A percentile compares a stretch with the other conserved stretches of the same genome.
phyloP scores from a whole-genome alignment of 148 eudicot species.

The Vaccinium myrtillus region DNA sequence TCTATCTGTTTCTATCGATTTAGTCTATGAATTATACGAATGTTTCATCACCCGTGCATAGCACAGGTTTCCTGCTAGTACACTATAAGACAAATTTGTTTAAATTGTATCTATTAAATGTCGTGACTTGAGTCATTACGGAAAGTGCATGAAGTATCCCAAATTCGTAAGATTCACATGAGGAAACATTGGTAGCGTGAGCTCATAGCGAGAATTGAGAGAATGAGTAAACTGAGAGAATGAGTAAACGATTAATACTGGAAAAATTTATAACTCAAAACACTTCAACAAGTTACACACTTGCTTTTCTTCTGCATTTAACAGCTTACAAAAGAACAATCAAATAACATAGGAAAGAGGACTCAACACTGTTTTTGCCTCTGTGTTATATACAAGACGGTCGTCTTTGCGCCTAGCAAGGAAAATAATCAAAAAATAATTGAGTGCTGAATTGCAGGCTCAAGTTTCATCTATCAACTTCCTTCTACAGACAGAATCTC shows the following conservation, averaged over 20 bases:
- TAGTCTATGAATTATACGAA: too few species aligned
- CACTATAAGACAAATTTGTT: too few species aligned
- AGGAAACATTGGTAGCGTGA: too few species aligned
- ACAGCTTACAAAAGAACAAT: neutral
- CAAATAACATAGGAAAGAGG: neutral
- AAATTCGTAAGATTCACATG: too few species aligned
- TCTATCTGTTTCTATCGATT: too few species aligned
- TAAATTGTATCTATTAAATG: too few species aligned
- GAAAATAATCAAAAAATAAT: neutral
- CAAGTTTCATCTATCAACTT: slow-evolving; percentile 22
- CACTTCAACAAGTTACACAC: neutral
- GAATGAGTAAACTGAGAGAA: too few species aligned
- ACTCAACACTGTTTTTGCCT: neutral
- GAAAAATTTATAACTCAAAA: neutral
- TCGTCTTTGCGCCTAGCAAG: neutral
- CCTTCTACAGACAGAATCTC: slow-evolving; percentile 52
- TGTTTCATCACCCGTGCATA: too few species aligned
- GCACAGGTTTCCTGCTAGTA: too few species aligned
- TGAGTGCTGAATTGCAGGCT: neutral
- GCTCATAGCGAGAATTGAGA: too few species aligned
- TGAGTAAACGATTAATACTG: neutral
- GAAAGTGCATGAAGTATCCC: too few species aligned
- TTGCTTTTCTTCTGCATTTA: neutral
- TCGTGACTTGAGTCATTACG: too few species aligned
- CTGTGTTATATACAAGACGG: neutral